Evolutionary conservation across 2,329 filamentous ascomycete species (phyloP).

Genomic region (Ophiosphaerella narmari): DNA sequence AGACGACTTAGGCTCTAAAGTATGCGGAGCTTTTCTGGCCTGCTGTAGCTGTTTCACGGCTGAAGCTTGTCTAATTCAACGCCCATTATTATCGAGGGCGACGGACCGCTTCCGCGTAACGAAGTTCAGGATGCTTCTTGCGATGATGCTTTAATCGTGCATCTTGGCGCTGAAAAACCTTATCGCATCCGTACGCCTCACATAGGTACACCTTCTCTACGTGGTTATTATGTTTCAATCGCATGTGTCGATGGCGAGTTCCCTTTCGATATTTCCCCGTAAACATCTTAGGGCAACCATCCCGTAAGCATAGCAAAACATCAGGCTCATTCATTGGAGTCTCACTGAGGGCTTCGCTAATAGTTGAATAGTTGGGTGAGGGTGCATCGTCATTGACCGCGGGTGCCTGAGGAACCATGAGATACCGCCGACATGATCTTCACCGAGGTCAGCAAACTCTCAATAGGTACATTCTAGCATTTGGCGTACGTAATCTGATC

Average conservation of each 20-base stretch:
- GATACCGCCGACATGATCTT: no score
- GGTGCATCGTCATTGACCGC: no score
- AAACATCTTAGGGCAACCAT: not conserved
- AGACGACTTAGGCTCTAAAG: no score
- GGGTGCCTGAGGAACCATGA: no score
- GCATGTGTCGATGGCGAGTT: not conserved
- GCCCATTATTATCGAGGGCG: not conserved
- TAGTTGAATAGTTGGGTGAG: no score
- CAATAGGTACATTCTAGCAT: no score
- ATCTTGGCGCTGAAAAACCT: not conserved
- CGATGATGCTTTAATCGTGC: slow-evolving; percentile 1
- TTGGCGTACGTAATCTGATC: no score
- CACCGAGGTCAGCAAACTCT: no score
- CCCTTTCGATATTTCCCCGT: not conserved
- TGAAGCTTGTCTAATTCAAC: no score
- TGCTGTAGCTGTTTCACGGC: no score
- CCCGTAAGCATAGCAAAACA: not conserved
- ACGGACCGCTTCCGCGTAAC: not conserved
- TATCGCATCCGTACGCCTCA: not conserved
- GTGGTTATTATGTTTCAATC: not conserved
- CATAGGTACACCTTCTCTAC: not conserved
- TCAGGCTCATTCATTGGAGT: not conserved
- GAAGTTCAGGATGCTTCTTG: not conserved
- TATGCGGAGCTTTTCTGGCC: no score
- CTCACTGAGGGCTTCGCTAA: not conserved